phyloP scores from a whole-genome alignment of 2,329 filamentous ascomycete genomes.

The Cordyceps fumosorosea region DNA sequence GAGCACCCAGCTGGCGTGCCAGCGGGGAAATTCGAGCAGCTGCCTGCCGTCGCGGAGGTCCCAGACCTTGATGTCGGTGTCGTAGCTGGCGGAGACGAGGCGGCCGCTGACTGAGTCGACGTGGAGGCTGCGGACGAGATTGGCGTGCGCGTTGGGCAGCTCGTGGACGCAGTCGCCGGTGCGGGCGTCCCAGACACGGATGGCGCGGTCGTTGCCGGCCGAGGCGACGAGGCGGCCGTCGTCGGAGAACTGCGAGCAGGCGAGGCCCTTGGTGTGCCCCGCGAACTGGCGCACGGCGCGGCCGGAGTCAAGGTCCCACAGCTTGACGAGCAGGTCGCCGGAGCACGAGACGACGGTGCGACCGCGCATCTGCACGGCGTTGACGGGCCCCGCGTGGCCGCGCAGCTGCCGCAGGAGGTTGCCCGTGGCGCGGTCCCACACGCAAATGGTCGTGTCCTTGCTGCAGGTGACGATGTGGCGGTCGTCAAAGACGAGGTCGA shows the following conservation, averaged over 20 bases:
- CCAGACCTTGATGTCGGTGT: constrained; percentile 92
- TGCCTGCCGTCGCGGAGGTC: constrained; percentile 75
- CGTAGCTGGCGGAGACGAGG: constrained; percentile 87
- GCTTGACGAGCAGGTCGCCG: constrained; percentile 85
- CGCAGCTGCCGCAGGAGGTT: constrained; percentile 68
- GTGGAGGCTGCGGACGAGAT: constrained; percentile 83
- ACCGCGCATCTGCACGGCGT: constrained; percentile 89
- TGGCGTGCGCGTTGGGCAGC: constrained; percentile 75
- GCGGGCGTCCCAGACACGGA: constrained; percentile 92
- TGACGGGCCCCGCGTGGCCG: constrained; percentile 87
- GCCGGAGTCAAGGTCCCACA: constrained; percentile 91
- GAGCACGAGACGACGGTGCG: constrained; percentile 90
- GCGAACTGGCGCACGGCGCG: constrained; percentile 84
- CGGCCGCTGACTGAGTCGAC: constrained; percentile 81
- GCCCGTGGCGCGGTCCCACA: constrained; percentile 84
- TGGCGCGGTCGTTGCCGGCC: constrained; percentile 90
- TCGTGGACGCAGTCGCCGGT: constrained; percentile 78
- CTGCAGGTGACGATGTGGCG: constrained; percentile 94
- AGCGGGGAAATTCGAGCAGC: constrained; percentile 81
- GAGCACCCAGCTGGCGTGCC: constrained; percentile 95
- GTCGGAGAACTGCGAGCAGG: constrained; percentile 92
- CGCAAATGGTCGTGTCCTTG: constrained; percentile 88
- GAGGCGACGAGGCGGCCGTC: constrained; percentile 91
- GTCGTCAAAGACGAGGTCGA: constrained; percentile 89
- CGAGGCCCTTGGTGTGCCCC: constrained; percentile 86